These are phyloP conservation scores for Lindgomyces ingoldianus DNA, from an alignment of 495 filamentous ascomycete species.

Conservation along the genomic window DNA sequence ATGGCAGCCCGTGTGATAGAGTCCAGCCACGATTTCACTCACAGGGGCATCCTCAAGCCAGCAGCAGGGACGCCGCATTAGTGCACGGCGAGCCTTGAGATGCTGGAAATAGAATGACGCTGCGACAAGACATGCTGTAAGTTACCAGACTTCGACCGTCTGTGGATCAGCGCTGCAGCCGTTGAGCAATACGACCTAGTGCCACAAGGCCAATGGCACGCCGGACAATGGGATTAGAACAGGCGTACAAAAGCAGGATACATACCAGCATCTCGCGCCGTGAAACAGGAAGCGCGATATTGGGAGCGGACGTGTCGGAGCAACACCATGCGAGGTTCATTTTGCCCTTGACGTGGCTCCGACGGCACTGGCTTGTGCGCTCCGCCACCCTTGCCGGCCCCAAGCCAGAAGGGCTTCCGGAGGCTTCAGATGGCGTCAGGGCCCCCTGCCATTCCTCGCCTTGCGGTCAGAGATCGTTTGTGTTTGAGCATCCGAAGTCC, in stretches of 20 bases:
- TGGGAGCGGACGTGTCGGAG: too few species aligned
- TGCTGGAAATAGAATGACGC: slow-evolving; percentile 1
- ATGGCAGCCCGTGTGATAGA: not conserved
- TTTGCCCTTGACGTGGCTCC: not conserved
- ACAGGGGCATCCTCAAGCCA: slow-evolving; percentile 1
- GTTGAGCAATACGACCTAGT: not conserved
- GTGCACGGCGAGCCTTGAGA: not conserved
- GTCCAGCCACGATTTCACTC: not conserved
- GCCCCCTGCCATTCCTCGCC: too few species aligned
- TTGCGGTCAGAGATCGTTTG: too few species aligned
- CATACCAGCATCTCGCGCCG: not conserved
- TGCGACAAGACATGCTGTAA: not conserved
- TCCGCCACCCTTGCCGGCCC: not conserved
- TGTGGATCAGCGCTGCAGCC: not conserved
- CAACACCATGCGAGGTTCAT: not conserved
- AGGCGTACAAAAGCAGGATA: not conserved
- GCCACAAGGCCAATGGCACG: not conserved
- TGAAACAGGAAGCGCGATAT: too few species aligned
- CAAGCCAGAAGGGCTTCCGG: too few species aligned
- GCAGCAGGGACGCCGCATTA: not conserved
- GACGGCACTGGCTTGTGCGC: not conserved
- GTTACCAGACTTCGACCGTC: not conserved
- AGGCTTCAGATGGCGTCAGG: too few species aligned
- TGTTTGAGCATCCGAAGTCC: slow-evolving; percentile 1
- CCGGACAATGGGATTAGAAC: not conserved